Conservation (phyloP, 768 basidiomycete species). For the Cystobasidium onofrii region DNA sequence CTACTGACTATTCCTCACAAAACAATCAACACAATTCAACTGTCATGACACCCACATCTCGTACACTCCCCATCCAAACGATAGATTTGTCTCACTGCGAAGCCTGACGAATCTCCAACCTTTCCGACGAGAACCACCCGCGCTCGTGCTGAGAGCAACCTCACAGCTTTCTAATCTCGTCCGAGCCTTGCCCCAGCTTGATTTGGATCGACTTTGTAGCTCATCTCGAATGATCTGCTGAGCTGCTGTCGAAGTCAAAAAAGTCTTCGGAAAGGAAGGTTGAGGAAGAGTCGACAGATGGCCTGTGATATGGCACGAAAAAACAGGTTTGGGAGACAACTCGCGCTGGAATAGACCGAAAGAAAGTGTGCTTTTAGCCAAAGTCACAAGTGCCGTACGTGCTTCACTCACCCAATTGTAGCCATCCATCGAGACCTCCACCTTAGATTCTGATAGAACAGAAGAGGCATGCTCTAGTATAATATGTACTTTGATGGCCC, state of each 20-base stretch:
- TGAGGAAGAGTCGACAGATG: constrained; percentile 8
- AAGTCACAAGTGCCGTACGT: not conserved
- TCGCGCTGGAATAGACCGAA: not conserved
- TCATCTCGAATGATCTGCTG: not conserved
- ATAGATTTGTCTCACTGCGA: not conserved
- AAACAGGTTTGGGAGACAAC: not conserved
- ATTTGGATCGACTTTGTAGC: not conserved
- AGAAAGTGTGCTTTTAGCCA: not conserved
- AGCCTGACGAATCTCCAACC: constrained; percentile 17
- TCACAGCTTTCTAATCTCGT: not conserved
- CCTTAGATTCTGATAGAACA: not conserved
- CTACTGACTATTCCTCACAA: not conserved
- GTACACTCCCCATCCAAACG: constrained; percentile 18
- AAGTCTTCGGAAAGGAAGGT: constrained; percentile 4
- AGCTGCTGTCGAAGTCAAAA: not conserved
- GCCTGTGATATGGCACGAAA: constrained; percentile 11
- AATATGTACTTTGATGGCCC: constrained; percentile 4
- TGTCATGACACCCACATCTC: constrained; percentile 14
- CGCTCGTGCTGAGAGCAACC: not conserved
- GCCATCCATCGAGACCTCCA: constrained; percentile 14
- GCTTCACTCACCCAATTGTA: constrained; percentile 8
- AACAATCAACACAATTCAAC: not conserved
- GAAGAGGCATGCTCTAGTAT: not conserved
- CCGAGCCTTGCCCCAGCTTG: not conserved
- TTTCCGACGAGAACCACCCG: constrained; percentile 12